A percentile compares a stretch with the other conserved stretches of the same genome.
Evolutionary conservation across 495 filamentous ascomycete genomes (phyloP).

Genomic region (Astrothelium subdiscretum): DNA sequence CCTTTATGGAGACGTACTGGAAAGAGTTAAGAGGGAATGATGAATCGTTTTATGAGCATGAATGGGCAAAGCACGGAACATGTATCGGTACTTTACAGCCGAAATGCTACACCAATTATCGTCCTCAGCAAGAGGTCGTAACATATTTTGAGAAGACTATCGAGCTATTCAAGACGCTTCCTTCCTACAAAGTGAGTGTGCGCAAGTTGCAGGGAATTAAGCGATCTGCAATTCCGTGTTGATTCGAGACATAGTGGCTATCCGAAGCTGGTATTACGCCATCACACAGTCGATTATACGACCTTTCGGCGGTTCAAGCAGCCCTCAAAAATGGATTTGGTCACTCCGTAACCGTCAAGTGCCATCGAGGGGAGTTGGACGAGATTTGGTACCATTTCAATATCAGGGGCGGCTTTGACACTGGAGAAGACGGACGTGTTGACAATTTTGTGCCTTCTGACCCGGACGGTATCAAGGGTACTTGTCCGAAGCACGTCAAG

Average conservation of each 20-base stretch:
- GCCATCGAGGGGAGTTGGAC: slow-evolving; percentile 42
- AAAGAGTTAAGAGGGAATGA: slow-evolving; percentile 54
- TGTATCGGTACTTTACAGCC: slow-evolving; percentile 62
- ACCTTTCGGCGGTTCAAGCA: slow-evolving; percentile 42
- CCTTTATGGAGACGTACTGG: slow-evolving; percentile 70
- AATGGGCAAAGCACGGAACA: slow-evolving; percentile 74
- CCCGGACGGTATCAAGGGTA: background rate
- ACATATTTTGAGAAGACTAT: slow-evolving; percentile 52
- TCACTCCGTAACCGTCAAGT: slow-evolving; percentile 51
- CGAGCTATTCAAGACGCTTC: slow-evolving; percentile 48
- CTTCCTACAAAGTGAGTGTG: slow-evolving; percentile 37
- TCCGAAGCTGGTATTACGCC: slow-evolving; percentile 49
- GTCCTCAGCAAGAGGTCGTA: slow-evolving; percentile 44
- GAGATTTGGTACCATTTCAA: slow-evolving; percentile 74
- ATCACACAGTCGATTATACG: slow-evolving; percentile 44
- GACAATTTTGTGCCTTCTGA: background rate
- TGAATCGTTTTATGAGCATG: slow-evolving; percentile 63
- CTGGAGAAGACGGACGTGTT: background rate
- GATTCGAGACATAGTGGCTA: slow-evolving; percentile 30
- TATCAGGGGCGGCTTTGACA: slow-evolving; percentile 45
- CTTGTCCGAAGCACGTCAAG: background rate
- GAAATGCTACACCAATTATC: slow-evolving; percentile 59
- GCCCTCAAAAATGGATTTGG: slow-evolving; percentile 48
- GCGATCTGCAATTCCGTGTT: background rate
- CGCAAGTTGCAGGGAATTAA: background rate